phyloP scores from a whole-genome alignment of 257 asterid species.

The Ilex aquifolium region DNA sequence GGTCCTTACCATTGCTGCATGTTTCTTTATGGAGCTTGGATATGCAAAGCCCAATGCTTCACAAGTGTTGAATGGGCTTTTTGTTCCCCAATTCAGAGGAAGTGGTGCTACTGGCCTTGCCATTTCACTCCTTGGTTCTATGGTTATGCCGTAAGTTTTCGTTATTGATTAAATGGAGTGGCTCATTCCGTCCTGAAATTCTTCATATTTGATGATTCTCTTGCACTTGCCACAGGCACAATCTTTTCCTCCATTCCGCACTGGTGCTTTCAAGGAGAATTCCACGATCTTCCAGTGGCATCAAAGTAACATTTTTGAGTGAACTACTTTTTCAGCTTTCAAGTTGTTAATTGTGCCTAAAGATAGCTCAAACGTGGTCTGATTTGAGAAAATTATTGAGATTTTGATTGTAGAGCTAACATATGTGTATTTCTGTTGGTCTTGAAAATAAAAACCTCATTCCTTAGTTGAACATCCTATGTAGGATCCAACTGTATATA shows the following conservation, averaged over 20 bases:
- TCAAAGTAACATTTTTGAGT: slow-evolving; percentile 47
- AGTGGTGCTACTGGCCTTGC: slow-evolving; percentile 87
- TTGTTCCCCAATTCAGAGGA: slow-evolving; percentile 85
- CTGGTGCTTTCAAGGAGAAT: slow-evolving; percentile 90
- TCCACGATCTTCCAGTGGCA: slow-evolving; percentile 71
- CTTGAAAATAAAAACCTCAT: not conserved
- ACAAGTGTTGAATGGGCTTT: slow-evolving; percentile 73
- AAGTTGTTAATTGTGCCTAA: not conserved
- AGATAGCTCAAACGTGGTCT: not conserved
- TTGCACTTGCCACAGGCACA: slow-evolving; percentile 54
- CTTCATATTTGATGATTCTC: slow-evolving; percentile 3
- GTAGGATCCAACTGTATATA: no score
- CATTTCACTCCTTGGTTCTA: slow-evolving; percentile 92
- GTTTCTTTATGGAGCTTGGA: slow-evolving; percentile 81
- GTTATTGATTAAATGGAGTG: not conserved
- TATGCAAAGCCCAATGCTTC: slow-evolving; percentile 69
- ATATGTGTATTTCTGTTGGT: no score
- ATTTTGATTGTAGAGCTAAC: no score
- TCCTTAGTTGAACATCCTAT: not conserved
- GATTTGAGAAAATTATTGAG: no score
- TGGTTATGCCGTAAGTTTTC: slow-evolving; percentile 95
- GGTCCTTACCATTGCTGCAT: slow-evolving; percentile 72
- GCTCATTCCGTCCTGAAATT: not conserved
- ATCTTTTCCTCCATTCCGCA: slow-evolving; percentile 97
- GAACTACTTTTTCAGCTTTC: not conserved